These are phyloP conservation scores for Leccinum subrobustum DNA, from an alignment of 1,284 basidiomycete genomes.

Conservation along the genomic window DNA sequence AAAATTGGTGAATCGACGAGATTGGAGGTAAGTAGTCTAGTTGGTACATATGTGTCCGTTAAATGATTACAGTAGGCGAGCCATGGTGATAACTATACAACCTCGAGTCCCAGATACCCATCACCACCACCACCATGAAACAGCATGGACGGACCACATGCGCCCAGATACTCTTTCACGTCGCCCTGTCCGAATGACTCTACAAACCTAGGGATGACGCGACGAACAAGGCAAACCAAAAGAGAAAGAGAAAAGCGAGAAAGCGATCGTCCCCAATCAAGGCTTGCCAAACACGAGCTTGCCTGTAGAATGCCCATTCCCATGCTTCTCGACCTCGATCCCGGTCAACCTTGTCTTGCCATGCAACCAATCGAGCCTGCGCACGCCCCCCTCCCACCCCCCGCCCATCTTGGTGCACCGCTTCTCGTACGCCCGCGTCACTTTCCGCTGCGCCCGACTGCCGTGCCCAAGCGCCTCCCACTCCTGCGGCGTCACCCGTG, in stretches of 20 bases:
- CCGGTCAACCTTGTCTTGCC: constrained; percentile 60
- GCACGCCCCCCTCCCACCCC: constrained; percentile 66
- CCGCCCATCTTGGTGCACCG: constrained; percentile 60
- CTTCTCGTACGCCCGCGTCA: constrained; percentile 60
- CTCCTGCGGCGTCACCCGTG: constrained; percentile 59
- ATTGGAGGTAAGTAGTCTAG: background rate
- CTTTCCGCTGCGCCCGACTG: constrained; percentile 50
- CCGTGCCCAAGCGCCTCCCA: constrained; percentile 60
- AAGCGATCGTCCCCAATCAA: constrained; percentile 19
- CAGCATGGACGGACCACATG: no score
- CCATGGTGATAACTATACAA: no score
- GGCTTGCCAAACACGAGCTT: constrained; percentile 50
- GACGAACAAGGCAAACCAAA: background rate
- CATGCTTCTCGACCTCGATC: constrained; percentile 56
- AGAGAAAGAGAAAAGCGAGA: background rate
- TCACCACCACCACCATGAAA: no score
- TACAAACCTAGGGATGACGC: background rate
- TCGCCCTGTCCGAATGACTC: background rate
- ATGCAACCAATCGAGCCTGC: constrained; percentile 64
- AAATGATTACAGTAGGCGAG: no score
- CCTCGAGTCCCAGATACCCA: no score
- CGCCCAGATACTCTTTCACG: background rate
- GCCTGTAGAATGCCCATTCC: constrained; percentile 39
- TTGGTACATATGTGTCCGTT: background rate
- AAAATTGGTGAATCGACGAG: background rate